Conservation (phyloP, 2,329 filamentous ascomycete species). For the Diaporthe ampelina region DNA sequence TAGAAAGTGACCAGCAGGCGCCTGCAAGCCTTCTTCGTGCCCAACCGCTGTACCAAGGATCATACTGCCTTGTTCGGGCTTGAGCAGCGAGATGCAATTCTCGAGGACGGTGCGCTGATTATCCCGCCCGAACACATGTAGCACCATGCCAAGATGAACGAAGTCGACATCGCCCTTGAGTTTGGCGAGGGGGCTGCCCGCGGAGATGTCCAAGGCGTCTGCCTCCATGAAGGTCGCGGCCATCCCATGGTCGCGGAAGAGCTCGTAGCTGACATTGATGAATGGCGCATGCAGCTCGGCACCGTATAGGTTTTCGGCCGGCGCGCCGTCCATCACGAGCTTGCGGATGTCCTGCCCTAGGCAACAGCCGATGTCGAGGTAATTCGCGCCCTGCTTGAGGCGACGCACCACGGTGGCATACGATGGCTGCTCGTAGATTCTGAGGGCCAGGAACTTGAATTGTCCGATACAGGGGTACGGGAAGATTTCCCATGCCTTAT, state of each 20-base stretch:
- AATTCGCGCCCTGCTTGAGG: constrained; percentile 46
- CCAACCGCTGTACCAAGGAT: constrained; percentile 41
- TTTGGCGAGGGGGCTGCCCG: constrained; percentile 38
- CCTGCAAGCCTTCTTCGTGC: constrained; percentile 32
- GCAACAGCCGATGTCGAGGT: constrained; percentile 60
- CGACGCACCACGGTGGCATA: constrained; percentile 50
- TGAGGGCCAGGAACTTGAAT: constrained; percentile 56
- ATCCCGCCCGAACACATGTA: constrained; percentile 50
- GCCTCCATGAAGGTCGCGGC: constrained; percentile 45
- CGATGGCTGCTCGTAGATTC: constrained; percentile 49
- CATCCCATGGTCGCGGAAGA: constrained; percentile 50
- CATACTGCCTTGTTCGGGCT: constrained; percentile 36
- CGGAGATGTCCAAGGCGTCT: constrained; percentile 45
- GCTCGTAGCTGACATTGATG: constrained; percentile 51
- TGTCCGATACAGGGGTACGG: constrained; percentile 56
- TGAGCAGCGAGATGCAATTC: constrained; percentile 47
- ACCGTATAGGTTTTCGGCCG: constrained; percentile 54
- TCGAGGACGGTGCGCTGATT: constrained; percentile 47
- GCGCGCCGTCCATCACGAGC: constrained; percentile 55
- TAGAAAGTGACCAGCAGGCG: constrained; percentile 12
- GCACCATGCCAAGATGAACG: constrained; percentile 50
- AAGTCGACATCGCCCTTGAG: constrained; percentile 48
- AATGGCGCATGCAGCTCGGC: constrained; percentile 54
- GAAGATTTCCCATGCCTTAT: constrained; percentile 54
- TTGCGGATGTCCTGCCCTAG: constrained; percentile 61